Evolutionary conservation across 306 rosid species (phyloP).

Genomic region (Sicyos edulis): DNA sequence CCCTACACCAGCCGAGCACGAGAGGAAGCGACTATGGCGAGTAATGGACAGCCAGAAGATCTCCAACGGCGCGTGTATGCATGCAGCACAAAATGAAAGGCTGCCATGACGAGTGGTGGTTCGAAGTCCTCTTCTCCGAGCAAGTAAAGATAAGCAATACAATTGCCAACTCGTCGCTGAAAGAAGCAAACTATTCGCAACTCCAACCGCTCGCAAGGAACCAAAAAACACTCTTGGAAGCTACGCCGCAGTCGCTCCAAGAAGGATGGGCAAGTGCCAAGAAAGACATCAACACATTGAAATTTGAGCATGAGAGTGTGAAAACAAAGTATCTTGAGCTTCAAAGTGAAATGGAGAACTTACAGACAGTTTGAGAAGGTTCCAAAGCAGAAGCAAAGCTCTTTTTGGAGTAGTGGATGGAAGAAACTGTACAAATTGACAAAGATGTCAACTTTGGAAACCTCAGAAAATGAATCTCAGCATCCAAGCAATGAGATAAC

Average conservation of each 20-base stretch:
- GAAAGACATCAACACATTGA: constrained; percentile 84
- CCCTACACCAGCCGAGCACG: constrained; percentile 88
- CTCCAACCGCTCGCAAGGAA: constrained; percentile 59
- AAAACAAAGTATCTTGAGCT: constrained; percentile 80
- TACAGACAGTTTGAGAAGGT: constrained; percentile 88
- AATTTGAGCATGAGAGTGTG: constrained; percentile 83
- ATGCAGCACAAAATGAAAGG: constrained; percentile 95
- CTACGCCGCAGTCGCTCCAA: constrained; percentile 93
- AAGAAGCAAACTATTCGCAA: constrained; percentile 50
- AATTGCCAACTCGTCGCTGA: constrained; percentile 54
- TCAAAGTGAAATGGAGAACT: constrained; percentile 67
- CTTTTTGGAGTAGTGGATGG: constrained; percentile 97
- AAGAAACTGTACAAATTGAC: constrained; percentile 82
- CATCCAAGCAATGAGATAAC: constrained; percentile 36
- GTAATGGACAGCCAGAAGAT: constrained; percentile 97
- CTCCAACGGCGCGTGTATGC: constrained; percentile 94
- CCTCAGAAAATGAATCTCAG: constrained; percentile 41
- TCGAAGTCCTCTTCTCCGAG: constrained; percentile 84
- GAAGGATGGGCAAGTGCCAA: constrained; percentile 93
- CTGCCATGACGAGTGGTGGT: constrained; percentile 91
- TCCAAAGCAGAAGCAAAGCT: constrained; percentile 68
- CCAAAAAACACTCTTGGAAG: constrained; percentile 80
- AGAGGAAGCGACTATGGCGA: constrained; percentile 88
- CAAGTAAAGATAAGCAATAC: constrained; percentile 90
- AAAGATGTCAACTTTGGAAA: constrained; percentile 45